Evolutionary conservation across 1,284 basidiomycete species (phyloP).

Genomic region (Rhodotorula mucilaginosa): DNA sequence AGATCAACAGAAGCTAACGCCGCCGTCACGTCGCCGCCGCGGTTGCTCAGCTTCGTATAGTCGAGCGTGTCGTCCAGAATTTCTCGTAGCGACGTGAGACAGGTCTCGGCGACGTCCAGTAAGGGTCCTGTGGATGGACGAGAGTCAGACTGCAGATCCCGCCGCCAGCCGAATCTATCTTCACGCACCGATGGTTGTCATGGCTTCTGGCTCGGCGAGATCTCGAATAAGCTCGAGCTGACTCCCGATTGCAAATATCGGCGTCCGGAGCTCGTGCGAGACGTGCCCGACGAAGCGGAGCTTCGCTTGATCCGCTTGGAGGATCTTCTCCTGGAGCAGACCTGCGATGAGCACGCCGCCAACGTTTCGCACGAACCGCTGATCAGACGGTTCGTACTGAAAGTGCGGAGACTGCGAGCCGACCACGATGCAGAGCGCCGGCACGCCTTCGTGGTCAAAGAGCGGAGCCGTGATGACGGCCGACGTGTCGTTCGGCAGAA

Average conservation of each 20-base stretch:
- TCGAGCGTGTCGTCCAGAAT: conserved; percentile 32
- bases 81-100: conserved; percentile 18
- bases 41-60: conserved; percentile 22
- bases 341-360: conserved; percentile 22
- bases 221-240: conserved; percentile 41
- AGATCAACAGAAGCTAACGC: background rate
- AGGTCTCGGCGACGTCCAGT: conserved; percentile 26
- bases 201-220: conserved; percentile 5
- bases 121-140: background rate
- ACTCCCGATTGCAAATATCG: conserved; percentile 43
- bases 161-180: background rate
- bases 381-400: conserved; percentile 21
- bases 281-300: conserved; percentile 41
- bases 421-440: conserved; percentile 20
- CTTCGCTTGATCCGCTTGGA: conserved; percentile 43
- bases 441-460: conserved; percentile 29
- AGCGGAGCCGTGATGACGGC: conserved; percentile 16
- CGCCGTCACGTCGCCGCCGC: background rate
- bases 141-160: background rate
- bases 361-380: conserved; percentile 1
- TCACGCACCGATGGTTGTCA: conserved; percentile 5
- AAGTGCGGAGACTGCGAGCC: conserved; percentile 3
- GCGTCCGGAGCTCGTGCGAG: conserved; percentile 45
- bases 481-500: background rate
- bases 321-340: conserved; percentile 23